Base-by-base conservation (phyloP, 2,329 filamentous ascomycete genomes). In the Botryotinia calthae region DNA sequence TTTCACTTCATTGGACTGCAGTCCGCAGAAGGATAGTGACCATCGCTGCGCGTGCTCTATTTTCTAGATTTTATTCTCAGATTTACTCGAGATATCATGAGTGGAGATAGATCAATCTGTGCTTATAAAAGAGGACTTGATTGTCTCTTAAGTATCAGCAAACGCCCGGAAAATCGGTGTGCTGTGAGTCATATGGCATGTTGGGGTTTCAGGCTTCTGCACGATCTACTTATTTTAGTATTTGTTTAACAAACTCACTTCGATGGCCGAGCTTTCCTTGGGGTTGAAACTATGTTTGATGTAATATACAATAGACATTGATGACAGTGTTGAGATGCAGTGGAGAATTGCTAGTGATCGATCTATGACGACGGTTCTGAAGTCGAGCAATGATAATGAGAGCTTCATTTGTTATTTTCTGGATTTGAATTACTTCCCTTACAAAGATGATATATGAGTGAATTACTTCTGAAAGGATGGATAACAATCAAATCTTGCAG, bases 161-260 rank as follows among this genome's bases (percentile, higher is more conserved):
- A 16, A 61, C 14, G 22, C 4, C 14, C 34, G 12, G 1, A 4
- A 40, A 12, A 16, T 9, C n/a, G 58, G 34, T 40, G 34, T 0
- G 34, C n/a, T 4, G 20, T 61, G 0, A 61, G 18, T 2, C 5
- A n/a, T 0, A 16, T 5, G 22, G 12, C 22, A 61, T n/a, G 1
- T 18, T 61, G 0, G 12, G 0, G 0, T 25, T 40, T 0, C 12
- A 18, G 0, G 22, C 20, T n/a, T 37, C n/a, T 61, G 14, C 10
- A 16, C 2, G 1, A 61, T n/a, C 12, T 54, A 44, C 42, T 44
- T 1, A 16, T 14, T 16, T 44, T 2, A 8, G 12, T 54, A 6
- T 54, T 54, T 54, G 2, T 28, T 28, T 28, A 9, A 28, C 6
- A 4, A 54, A 18, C 28, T n/a, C 14, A 0, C n/a, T 7, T 54